A percentile compares a stretch with the other conserved stretches of the same genome.
phyloP scores from a whole-genome alignment of 140 eudicot genomes.

The Oenanthe javanica region DNA sequence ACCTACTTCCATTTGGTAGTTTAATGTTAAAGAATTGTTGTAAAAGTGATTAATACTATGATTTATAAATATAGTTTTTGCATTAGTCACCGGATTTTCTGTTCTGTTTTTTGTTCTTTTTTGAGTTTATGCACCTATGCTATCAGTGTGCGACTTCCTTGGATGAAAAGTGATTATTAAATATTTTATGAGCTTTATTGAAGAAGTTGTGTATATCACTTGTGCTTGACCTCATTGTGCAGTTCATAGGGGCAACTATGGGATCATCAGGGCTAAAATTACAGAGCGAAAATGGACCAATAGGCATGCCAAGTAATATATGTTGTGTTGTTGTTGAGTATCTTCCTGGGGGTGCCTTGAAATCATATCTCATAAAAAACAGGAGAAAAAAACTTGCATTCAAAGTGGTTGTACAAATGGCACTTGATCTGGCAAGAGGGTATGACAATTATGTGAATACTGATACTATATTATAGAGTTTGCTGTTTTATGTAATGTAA shows the following conservation, averaged over 20 bases:
- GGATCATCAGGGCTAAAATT: slow-evolving; percentile 78
- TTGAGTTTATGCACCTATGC: no score
- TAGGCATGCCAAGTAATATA: slow-evolving; percentile 13
- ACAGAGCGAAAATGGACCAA: slow-evolving; percentile 16
- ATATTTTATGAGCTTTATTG: not conserved
- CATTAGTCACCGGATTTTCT: no score
- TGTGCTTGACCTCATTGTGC: slow-evolving; percentile 18
- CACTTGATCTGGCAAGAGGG: slow-evolving; percentile 28
- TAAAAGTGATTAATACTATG: no score
- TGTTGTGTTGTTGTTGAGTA: slow-evolving; percentile 22
- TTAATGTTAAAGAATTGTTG: no score
- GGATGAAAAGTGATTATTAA: no score
- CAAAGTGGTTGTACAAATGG: slow-evolving; percentile 15
- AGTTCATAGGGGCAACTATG: slow-evolving; percentile 99
- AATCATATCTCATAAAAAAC: slow-evolving; percentile 16
- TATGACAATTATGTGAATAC: not conserved
- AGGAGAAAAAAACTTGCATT: slow-evolving; percentile 17
- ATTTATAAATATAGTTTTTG: no score
- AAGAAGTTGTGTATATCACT: not conserved
- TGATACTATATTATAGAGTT: not conserved
- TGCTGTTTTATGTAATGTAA: not conserved
- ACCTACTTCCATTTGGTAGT: no score
- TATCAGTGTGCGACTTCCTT: no score
- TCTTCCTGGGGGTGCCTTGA: slow-evolving; percentile 23
- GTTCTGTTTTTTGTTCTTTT: no score